Base-by-base conservation (phyloP, 345 rosid species). In the Nephelium lappaceum region DNA sequence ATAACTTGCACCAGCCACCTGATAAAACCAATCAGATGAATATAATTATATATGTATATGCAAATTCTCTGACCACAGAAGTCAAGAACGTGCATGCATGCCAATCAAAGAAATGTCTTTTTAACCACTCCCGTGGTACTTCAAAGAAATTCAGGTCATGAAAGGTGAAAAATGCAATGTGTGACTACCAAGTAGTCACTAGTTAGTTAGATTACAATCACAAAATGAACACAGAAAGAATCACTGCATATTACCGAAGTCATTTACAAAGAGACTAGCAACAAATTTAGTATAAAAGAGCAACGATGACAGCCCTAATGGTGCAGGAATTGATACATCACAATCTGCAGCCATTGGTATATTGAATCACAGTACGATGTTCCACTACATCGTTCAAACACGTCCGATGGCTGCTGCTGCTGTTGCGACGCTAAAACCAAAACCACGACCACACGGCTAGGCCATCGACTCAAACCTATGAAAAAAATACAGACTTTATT, bases 401-500 rank as follows among this genome's bases (percentile, higher is more conserved):
- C 36, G 36, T 51, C 60, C 61, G 3, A 51, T 4, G 57, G 10
- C 65, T n/a, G 12, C 21, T 24, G 18, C 57, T 42, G 38, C 24
- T 61, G 27, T 39, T 45, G 51, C 51, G 51, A 11, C 51, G 41
- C 63, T 7, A 36, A 42, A 27, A 60, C 64, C 64, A 60, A 19
- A 2, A 1, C 57, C 24, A 16, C 19, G 7, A 65, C 24, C 1
- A 66, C 60, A 12, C 8, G 6, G 15, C 27, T 55, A 24, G 7
- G 27, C 23, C 55, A 23, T 27, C 69, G 62, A 45, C 10, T 49
- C 71, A 38, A 62, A 68, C 47, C 75, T 75, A 45, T 11, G 23
- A 69, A 38, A 72, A 36, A 58, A 53, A 15, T 74, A n/a, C n/a
- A 19, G 62, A 19, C 43, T 51, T 83, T 75, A 47, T 68, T 77